phyloP scores from a whole-genome alignment of 257 asterid genomes.

The Primulina huaijiensis region DNA sequence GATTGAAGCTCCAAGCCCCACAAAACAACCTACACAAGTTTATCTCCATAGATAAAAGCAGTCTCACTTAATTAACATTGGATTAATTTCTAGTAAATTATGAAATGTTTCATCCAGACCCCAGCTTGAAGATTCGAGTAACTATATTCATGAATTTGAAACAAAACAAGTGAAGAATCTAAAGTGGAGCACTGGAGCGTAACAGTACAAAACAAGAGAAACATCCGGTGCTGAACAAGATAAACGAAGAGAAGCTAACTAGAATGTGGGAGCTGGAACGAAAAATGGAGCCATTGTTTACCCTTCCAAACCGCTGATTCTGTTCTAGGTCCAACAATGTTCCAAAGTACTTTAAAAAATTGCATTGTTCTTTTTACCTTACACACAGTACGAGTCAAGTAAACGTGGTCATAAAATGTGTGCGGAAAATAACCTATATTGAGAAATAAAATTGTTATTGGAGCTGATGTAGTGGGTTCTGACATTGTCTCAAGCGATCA shows the following conservation, averaged over 20 bases:
- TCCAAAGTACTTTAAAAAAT: background rate
- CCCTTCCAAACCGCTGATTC: background rate
- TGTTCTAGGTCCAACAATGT: background rate
- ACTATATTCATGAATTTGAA: background rate
- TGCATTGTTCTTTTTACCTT: background rate
- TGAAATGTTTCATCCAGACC: background rate
- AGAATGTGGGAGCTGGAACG: background rate
- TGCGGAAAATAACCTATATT: no score
- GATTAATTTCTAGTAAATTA: background rate
- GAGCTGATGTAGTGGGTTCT: background rate
- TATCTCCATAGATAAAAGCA: background rate
- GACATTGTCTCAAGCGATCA: background rate
- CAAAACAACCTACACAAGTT: background rate
- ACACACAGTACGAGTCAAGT: background rate
- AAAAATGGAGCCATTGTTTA: background rate
- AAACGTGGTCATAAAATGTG: background rate
- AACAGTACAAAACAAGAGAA: background rate
- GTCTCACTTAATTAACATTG: background rate
- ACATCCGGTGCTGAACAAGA: background rate
- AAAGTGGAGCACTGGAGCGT: background rate
- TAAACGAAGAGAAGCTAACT: background rate
- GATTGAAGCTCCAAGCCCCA: background rate
- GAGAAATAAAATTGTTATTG: background rate
- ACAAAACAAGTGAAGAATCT: background rate
- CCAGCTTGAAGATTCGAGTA: background rate